Base-by-base conservation (phyloP, 768 basidiomycete genomes). In the Lentinula lateritia region DNA sequence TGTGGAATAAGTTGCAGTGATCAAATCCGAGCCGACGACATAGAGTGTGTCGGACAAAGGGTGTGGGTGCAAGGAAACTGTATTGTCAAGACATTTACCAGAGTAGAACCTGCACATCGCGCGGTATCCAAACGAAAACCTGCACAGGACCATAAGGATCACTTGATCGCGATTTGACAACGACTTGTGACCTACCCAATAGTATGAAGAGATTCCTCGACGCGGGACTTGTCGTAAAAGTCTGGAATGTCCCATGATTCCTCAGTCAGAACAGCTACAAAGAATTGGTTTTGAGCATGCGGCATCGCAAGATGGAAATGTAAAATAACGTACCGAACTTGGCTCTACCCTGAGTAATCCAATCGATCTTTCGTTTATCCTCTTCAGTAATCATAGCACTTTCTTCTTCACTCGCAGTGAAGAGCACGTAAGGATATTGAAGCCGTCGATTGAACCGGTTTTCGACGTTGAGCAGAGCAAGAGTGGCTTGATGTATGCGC, bases 71-170 rank as follows among this genome's bases (percentile, higher is more conserved):
- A 28, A 28, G 28, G 3, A 28, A 4, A 28, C 0, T 28, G 28
- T 28, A 6, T 6, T 13, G 3, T 39, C 38, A 39, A 39, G 8
- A 48, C 18, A 20, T 43, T 54, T 50, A 72, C 71, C 71, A 50
- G 71, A 72, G 45, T 72, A 72, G 55, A 64, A 72, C 55, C 71
- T 63, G 55, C 71, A 72, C 71, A 72, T 72, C 12, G 70, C 64
- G 12, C 71, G 68, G 62, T 72, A 72, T 20, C 70, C 71, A 10
- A 64, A 63, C 0, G 69, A 67, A 61, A 70, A 72, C 10, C 70
- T 71, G 9, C 38, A 50, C 12, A 48, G 18, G 28, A 12, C 23
- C 13, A 48, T 28, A 38, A 28, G 42, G 16, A 39, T 18, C 12
- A 28, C 4, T 50, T 15, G 1, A 5, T 18, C 6, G 5, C 10